These are phyloP conservation scores for Acer yangbiense DNA, from an alignment of 345 rosid species.

Conservation along the genomic window DNA sequence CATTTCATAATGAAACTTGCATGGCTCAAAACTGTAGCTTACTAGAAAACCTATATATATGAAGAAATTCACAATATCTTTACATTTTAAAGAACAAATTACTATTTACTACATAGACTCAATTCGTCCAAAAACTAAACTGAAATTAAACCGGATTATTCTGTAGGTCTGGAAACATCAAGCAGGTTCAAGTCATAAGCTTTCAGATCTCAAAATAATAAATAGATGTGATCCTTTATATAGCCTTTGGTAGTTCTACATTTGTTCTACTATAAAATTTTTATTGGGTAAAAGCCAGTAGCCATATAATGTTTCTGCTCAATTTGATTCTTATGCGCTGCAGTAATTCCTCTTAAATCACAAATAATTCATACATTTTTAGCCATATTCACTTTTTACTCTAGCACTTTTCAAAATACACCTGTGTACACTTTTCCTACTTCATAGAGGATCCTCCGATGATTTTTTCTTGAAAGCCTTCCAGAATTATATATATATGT, in stretches of 20 bases:
- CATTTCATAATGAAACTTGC: not conserved
- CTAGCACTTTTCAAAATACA: not conserved
- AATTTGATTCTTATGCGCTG: too few relatives aligned
- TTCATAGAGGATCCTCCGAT: not conserved
- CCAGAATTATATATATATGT: too few relatives aligned
- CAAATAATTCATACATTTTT: too few relatives aligned
- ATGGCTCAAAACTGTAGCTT: not conserved
- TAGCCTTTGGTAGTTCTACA: not conserved
- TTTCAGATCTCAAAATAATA: not conserved
- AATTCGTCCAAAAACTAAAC: not conserved
- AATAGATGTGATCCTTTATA: not conserved
- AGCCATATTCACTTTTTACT: too few relatives aligned
- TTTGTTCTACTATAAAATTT: not conserved
- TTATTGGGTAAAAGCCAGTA: not conserved
- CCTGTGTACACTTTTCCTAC: not conserved
- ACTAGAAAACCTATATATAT: not conserved
- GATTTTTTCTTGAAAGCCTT: not conserved
- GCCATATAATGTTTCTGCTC: too few relatives aligned
- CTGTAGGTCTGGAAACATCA: not conserved
- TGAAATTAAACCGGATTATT: not conserved
- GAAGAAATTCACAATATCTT: not conserved
- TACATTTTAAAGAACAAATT: not conserved
- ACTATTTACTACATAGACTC: not conserved
- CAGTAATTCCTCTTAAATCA: too few relatives aligned
- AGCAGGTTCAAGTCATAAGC: not conserved